phyloP scores from a whole-genome alignment of 164 flowering plant genomes.

The Liriodendron chinense region DNA sequence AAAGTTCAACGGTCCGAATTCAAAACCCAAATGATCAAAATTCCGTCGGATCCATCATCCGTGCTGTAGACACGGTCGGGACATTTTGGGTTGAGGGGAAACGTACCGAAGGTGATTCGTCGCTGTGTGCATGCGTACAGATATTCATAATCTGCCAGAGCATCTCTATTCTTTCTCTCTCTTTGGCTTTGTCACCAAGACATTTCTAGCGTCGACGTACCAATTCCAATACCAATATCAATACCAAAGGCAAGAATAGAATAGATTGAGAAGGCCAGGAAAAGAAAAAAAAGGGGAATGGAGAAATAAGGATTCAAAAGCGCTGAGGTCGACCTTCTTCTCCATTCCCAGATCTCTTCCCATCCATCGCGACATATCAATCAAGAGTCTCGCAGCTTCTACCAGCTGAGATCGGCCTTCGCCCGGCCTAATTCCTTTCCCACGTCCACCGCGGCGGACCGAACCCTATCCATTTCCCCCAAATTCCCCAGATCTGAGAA shows the following conservation, averaged over 20 bases:
- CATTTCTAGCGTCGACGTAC: background rate
- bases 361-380: background rate
- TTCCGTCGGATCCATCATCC: too few relatives aligned
- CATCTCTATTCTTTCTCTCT: background rate
- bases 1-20: too few relatives aligned
- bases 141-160: background rate
- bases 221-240: background rate
- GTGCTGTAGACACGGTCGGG: too few relatives aligned
- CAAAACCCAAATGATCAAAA: too few relatives aligned
- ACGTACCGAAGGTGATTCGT: too few relatives aligned
- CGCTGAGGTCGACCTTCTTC: background rate
- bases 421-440: background rate
- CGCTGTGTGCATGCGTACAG: background rate
- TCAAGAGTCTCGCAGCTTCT: background rate
- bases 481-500: constrained; percentile 3
- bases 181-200: background rate
- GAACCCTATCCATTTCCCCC: background rate
- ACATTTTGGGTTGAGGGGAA: too few relatives aligned
- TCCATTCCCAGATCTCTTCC: background rate
- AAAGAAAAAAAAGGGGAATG: too few relatives aligned
- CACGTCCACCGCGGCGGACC: background rate
- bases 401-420: constrained; percentile 4
- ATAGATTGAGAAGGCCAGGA: too few relatives aligned
- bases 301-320: background rate
- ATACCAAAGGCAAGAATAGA: background rate